Percentiles rank a stretch among this genome's conserved stretches.
phyloP scores from a whole-genome alignment of 495 filamentous ascomycete genomes.

The Penicillium pancosmium region DNA sequence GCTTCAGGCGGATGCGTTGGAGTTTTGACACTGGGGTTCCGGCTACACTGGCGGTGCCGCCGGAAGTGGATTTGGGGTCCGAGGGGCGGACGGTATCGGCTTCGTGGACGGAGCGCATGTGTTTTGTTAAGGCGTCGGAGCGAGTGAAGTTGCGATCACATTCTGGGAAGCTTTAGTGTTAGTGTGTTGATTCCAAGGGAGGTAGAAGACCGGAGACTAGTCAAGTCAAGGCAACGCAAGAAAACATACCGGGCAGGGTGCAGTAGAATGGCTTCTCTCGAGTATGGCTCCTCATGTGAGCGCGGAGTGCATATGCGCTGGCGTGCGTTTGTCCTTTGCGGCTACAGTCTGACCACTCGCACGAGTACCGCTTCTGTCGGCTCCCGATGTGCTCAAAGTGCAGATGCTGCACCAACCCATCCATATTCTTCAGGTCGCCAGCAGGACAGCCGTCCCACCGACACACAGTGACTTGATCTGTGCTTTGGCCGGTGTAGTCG shows the following conservation, averaged over 20 bases:
- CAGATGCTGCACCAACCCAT: conserved; percentile 88
- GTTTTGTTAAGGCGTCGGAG: conserved; percentile 95
- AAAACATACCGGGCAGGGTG: conserved; percentile 75
- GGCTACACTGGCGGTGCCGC: conserved; percentile 28
- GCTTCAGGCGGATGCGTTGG: conserved; percentile 70
- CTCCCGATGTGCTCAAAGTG: conserved; percentile 90
- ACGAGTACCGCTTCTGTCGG: conserved; percentile 83
- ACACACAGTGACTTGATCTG: conserved; percentile 87
- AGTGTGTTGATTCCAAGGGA: not conserved
- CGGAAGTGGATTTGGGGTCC: conserved; percentile 75
- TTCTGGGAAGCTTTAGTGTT: conserved; percentile 54
- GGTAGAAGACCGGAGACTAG: not conserved
- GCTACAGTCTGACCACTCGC: conserved; percentile 89
- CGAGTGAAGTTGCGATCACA: conserved; percentile 97
- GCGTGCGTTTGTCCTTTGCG: conserved; percentile 89
- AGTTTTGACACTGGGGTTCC: conserved; percentile 57
- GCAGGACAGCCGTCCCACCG: conserved; percentile 83
- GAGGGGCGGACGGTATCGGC: conserved; percentile 87
- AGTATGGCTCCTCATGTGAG: conserved; percentile 97
- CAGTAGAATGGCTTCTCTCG: conserved; percentile 99
- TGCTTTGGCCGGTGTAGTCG: conserved; percentile 73
- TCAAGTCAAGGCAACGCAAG: not conserved
- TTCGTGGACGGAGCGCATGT: conserved; percentile 98
- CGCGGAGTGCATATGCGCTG: conserved; percentile 91
- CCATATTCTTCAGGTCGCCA: conserved; percentile 89